Percentiles rank a stretch among this genome's conserved stretches.
These are phyloP conservation scores for Ceratocystis cubensis DNA, from an alignment of 2,329 filamentous ascomycete genomes.

Conservation along the genomic window DNA sequence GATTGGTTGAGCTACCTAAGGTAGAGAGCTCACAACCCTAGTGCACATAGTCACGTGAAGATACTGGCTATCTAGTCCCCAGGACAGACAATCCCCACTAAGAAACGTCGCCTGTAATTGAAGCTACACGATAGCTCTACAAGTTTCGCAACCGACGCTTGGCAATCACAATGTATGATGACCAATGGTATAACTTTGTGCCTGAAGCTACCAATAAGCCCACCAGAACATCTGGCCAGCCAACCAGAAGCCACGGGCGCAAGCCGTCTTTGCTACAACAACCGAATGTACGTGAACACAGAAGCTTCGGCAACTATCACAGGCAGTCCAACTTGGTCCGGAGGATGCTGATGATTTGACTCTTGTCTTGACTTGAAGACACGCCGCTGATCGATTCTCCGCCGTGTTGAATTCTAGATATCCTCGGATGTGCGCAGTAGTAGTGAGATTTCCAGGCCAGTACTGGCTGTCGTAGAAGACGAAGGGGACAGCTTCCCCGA, in stretches of 20 bases:
- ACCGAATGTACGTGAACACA: conserved; percentile 41
- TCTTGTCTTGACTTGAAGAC: neutral
- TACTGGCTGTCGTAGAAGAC: conserved; percentile 27
- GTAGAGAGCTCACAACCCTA: neutral
- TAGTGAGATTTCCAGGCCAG: conserved; percentile 13
- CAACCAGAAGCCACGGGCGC: conserved; percentile 40
- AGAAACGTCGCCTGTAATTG: conserved; percentile 21
- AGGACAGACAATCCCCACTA: neutral
- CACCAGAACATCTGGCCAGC: conserved; percentile 23
- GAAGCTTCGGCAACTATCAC: conserved; percentile 4
- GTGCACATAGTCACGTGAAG: neutral
- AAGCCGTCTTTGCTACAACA: conserved; percentile 58
- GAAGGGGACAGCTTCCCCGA: conserved; percentile 49
- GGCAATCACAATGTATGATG: conserved; percentile 55
- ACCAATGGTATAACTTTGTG: conserved; percentile 72
- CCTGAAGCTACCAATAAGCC: conserved; percentile 46
- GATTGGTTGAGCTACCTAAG: conserved; percentile 1
- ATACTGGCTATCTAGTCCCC: neutral
- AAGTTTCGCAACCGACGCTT: neutral
- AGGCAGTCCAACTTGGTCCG: neutral
- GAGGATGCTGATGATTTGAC: neutral
- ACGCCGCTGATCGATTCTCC: neutral
- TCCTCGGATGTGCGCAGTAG: conserved; percentile 10
- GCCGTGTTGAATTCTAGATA: conserved; percentile 8
- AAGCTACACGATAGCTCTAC: conserved; percentile 3